phyloP scores from a whole-genome alignment of 768 basidiomycete species.

The Naganishia randhawae region DNA sequence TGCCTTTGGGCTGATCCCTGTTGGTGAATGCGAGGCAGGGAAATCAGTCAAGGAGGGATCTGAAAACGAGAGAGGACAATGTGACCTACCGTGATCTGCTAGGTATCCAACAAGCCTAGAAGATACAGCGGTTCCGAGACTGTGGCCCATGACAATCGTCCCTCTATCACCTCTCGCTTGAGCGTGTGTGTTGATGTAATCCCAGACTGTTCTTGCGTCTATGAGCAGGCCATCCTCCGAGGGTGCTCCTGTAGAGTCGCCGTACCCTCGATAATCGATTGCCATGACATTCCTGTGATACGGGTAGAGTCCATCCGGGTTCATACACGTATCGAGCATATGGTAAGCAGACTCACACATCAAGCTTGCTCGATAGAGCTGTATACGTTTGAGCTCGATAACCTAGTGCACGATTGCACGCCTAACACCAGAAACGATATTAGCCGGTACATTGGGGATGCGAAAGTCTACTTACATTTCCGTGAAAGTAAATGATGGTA shows the following conservation, averaged over 20 bases:
- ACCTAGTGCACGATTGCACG: neutral
- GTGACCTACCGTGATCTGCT: conserved; percentile 50
- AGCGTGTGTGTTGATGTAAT: conserved; percentile 59
- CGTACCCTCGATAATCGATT: conserved; percentile 90
- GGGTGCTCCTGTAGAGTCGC: conserved; percentile 74
- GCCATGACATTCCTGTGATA: conserved; percentile 68
- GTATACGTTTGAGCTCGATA: conserved; percentile 61
- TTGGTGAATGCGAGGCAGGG: neutral
- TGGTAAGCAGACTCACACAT: conserved; percentile 34
- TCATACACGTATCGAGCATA: neutral
- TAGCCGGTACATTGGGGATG: neutral
- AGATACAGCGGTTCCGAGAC: conserved; percentile 78
- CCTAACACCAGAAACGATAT: neutral
- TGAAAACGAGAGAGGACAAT: neutral
- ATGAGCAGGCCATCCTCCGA: conserved; percentile 66
- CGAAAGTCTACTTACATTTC: conserved; percentile 56
- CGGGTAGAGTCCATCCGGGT: neutral
- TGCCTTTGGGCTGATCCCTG: conserved; percentile 51
- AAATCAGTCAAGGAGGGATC: neutral
- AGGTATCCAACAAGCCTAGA: conserved; percentile 54
- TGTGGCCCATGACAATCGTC: conserved; percentile 75
- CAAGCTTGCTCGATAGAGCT: conserved; percentile 56
- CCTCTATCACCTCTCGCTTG: neutral
- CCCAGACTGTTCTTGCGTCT: conserved; percentile 73
- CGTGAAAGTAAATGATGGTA: conserved; percentile 87